Percentiles rank a stretch among this genome's conserved stretches.
phyloP scores from a whole-genome alignment of 495 filamentous ascomycete species.

The Aspergillus haitiensis region DNA sequence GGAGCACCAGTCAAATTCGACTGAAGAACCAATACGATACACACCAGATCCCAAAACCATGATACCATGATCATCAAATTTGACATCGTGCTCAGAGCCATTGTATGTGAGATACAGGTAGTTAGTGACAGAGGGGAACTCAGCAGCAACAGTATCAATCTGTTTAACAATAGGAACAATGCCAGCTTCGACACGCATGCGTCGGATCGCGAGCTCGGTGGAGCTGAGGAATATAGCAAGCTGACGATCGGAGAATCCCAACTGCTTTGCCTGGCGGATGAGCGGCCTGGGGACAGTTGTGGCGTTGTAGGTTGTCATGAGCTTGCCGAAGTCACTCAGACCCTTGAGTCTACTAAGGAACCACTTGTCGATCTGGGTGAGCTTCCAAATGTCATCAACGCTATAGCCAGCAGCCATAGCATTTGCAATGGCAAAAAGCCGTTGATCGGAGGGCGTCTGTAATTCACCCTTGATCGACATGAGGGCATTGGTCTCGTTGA shows the following conservation, averaged over 20 bases:
- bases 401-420: conserved; percentile 93
- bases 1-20: conserved; percentile 99
- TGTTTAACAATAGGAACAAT: conserved; percentile 92
- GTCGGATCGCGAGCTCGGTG: conserved; percentile 85
- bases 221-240: conserved; percentile 91
- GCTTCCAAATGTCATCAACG: conserved; percentile 94
- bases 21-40: conserved; percentile 95
- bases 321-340: conserved; percentile 81
- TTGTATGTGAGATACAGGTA: conserved; percentile 98
- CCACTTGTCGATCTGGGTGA: conserved; percentile 88
- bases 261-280: conserved; percentile 80
- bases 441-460: conserved; percentile 96
- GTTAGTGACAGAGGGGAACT: conserved; percentile 94
- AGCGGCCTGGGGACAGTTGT: conserved; percentile 62
- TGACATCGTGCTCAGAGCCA: conserved; percentile 79
- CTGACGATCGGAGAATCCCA: conserved; percentile 92
- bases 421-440: conserved; percentile 95
- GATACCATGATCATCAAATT: conserved; percentile 81
- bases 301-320: conserved; percentile 70
- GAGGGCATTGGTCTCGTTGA: conserved; percentile 85
- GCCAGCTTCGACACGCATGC: conserved; percentile 75
- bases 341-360: conserved; percentile 89
- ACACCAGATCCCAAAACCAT: conserved; percentile 98
- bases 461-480: conserved; percentile 96
- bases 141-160: conserved; percentile 96